These are phyloP conservation scores for Typha latifolia DNA, from an alignment of 176 grass and related monocot species.

Conservation along the genomic window DNA sequence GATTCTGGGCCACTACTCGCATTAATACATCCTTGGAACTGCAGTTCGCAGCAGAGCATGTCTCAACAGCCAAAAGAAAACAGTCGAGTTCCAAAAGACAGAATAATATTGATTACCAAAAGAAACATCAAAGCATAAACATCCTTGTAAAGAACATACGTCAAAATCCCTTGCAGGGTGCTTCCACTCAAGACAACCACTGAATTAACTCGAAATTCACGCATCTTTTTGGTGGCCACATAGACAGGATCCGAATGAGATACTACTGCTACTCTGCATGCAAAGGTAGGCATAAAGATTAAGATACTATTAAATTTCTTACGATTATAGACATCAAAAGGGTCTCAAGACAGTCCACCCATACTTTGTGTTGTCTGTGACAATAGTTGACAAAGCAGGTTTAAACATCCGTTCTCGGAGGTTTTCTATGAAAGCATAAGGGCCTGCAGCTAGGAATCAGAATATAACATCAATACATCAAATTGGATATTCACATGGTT, in stretches of 20 bases:
- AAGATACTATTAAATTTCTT: background rate
- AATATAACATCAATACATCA: conserved; percentile 25
- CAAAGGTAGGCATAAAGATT: conserved; percentile 1
- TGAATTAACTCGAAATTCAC: conserved; percentile 76
- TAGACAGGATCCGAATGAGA: conserved; percentile 77
- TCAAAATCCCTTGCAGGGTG: conserved; percentile 81
- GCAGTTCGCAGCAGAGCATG: conserved; percentile 10
- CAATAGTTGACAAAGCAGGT: conserved; percentile 71
- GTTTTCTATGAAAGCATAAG: conserved; percentile 74
- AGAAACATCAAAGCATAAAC: background rate
- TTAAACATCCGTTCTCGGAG: conserved; percentile 96
- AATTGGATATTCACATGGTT: background rate
- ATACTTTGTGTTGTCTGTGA: conserved; percentile 72
- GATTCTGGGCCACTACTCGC: conserved; percentile 85
- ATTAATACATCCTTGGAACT: conserved; percentile 97
- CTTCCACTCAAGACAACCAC: conserved; percentile 69
- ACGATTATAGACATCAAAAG: conserved; percentile 2
- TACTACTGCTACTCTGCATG: conserved; percentile 77
- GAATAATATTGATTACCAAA: background rate
- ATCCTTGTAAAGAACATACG: conserved; percentile 35
- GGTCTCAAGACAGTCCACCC: background rate
- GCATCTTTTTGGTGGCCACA: conserved; percentile 85
- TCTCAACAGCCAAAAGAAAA: background rate
- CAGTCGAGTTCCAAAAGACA: background rate
- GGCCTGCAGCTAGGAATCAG: conserved; percentile 42